phyloP scores from a whole-genome alignment of 768 basidiomycete genomes.

The Tulasnella sp. region DNA sequence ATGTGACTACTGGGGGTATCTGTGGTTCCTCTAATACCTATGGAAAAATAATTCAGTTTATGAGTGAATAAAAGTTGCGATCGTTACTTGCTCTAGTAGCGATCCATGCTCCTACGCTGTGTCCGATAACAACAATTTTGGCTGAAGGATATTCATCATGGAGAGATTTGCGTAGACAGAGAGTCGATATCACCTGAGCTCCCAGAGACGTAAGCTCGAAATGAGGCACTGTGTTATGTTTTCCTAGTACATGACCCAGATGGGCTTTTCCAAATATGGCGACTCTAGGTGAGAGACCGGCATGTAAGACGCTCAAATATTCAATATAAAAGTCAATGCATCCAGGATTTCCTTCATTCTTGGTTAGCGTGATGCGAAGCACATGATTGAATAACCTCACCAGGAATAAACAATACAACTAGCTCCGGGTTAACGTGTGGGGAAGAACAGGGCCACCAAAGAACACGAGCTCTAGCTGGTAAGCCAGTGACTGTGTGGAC shows the following conservation, averaged over 20 bases:
- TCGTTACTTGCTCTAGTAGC: slow-evolving; percentile 37
- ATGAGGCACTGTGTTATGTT: slow-evolving; percentile 21
- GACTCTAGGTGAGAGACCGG: too few relatives aligned
- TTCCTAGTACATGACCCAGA: slow-evolving; percentile 45
- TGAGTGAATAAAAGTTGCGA: slow-evolving; percentile 7
- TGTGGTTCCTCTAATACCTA: slow-evolving; percentile 42
- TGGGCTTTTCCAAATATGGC: slow-evolving; percentile 51
- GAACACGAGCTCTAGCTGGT: too few relatives aligned
- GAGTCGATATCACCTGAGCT: slow-evolving; percentile 41
- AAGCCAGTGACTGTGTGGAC: too few relatives aligned
- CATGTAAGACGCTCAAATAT: too few relatives aligned
- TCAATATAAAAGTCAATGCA: too few relatives aligned
- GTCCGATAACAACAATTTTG: slow-evolving; percentile 41
- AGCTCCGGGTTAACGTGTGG: too few relatives aligned
- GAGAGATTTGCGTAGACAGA: slow-evolving; percentile 42
- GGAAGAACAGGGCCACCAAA: too few relatives aligned
- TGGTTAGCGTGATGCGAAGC: too few relatives aligned
- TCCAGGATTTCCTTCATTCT: too few relatives aligned
- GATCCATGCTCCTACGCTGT: slow-evolving; percentile 67
- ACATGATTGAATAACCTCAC: too few relatives aligned
- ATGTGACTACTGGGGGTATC: slow-evolving; percentile 30
- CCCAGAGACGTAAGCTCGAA: slow-evolving; percentile 27
- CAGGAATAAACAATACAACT: too few relatives aligned
- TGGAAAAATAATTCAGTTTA: background rate
- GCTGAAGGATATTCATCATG: slow-evolving; percentile 24